phyloP scores from a whole-genome alignment of 352 stramenopile species.

The Globisporangium barbulae region DNA sequence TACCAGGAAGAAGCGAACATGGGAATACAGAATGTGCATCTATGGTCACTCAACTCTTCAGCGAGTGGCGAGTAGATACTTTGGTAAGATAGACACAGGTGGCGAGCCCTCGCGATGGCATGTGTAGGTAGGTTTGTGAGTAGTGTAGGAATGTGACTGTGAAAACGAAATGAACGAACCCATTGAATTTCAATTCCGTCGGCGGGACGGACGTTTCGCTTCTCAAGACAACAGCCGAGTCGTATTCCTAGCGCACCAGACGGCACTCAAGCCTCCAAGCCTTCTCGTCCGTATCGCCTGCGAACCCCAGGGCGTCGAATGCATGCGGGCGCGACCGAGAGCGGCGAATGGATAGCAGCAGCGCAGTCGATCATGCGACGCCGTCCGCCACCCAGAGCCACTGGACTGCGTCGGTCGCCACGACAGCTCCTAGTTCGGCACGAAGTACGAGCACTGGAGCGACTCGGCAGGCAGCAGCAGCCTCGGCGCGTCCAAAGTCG shows the following conservation, averaged over 20 bases:
- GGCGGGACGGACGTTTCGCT: no score
- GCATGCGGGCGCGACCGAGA: conserved; percentile 7
- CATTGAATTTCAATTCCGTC: background rate
- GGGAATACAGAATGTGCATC: background rate
- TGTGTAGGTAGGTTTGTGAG: background rate
- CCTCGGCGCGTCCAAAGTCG: conserved; percentile 6
- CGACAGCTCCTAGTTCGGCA: background rate
- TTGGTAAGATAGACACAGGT: background rate
- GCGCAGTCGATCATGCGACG: background rate
- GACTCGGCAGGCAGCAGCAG: background rate
- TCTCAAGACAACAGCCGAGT: no score
- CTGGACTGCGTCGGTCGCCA: background rate
- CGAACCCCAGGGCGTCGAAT: conserved; percentile 1
- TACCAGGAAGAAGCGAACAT: no score
- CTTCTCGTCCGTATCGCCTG: no score
- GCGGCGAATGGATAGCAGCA: conserved; percentile 8
- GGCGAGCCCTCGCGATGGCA: background rate
- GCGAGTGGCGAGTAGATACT: background rate
- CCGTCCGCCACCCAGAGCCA: background rate
- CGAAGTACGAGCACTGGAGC: background rate
- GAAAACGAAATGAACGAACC: background rate
- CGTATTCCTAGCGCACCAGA: no score
- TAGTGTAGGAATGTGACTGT: background rate
- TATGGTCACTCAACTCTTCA: background rate
- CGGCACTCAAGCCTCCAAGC: no score